Percentiles rank a stretch among this genome's conserved stretches.
phyloP scores from a whole-genome alignment of 1,139 yeast species.

The Geotrichum fermentans region DNA sequence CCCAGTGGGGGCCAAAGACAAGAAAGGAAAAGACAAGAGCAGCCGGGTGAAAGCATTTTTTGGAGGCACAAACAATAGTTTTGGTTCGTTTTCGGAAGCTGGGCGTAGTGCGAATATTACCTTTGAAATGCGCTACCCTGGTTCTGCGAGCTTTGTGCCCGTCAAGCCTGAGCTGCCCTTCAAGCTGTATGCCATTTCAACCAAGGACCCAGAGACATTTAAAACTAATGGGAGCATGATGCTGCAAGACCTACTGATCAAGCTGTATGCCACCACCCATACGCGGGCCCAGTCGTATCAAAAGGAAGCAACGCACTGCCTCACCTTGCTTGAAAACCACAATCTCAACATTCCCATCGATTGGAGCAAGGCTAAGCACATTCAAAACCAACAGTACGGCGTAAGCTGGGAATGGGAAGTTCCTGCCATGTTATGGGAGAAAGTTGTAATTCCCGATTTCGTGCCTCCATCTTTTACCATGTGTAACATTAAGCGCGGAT shows the following conservation, averaged over 20 bases:
- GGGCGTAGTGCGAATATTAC: conserved; percentile 20
- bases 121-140: conserved; percentile 31
- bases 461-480: conserved; percentile 54
- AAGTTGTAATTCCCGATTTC: conserved; percentile 47
- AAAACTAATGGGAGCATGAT: conserved; percentile 20
- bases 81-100: conserved; percentile 1
- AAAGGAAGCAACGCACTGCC: conserved; percentile 18
- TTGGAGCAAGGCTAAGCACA: conserved; percentile 17
- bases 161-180: conserved; percentile 27
- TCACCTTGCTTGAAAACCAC: conserved; percentile 8
- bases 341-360: conserved; percentile 10
- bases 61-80: background rate
- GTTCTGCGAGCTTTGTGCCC: conserved; percentile 27
- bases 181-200: conserved; percentile 26
- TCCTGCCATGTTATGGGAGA: conserved; percentile 26
- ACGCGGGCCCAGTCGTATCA: conserved; percentile 30
- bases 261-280: conserved; percentile 30
- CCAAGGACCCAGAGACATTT: conserved; percentile 22
- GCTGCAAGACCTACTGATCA: conserved; percentile 26
- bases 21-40: conserved; percentile 7
- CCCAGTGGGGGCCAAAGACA: conserved; percentile 19
- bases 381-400: conserved; percentile 1
- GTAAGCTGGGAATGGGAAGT: conserved; percentile 24
- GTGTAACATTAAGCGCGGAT: conserved; percentile 53
- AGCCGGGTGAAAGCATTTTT: conserved; percentile 11